Base-by-base conservation (phyloP, 352 stramenopile species). In the Albugo laibachii region DNA sequence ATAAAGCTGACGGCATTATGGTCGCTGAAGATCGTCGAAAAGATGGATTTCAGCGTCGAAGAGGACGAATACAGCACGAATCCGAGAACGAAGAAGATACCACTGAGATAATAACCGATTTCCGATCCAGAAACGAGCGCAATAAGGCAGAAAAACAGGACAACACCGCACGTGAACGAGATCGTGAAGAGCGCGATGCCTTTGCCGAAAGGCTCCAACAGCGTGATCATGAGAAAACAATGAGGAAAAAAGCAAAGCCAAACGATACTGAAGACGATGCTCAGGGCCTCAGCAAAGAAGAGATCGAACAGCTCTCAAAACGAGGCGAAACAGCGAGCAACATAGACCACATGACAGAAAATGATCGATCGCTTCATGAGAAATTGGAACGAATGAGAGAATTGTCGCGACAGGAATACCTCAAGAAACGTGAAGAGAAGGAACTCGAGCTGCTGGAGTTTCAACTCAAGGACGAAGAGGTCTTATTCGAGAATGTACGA, bases 361-460 rank as follows among this genome's bases (percentile, higher is more conserved):
- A 40, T 8, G 35, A 53, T 37, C 49, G 73, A 18, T 58, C 63
- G 5, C 47, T 72, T 3, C 65, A 64, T 20, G 62, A 86, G 3
- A 72, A 84, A 54, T 49, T 94, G 15, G 50, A 65, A 14, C 59
- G 76, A 36, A 57, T 98, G 37, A 65, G 94, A 2, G 75, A 96
- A 43, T 58, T 98, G 24, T 96, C 81, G 41, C 69, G 96, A 35
- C 85, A 97, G 45, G 81, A 93, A 38, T 99, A 99, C 55, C 62
- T 99, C 16, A 93, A 97, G 54, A 97, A 97, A 69, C 80, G 95
- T 41, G 92, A 97, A 54, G 91, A 98, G 59, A 95, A 97, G 54
- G 89, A 99, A 64, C 64, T 98, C 43, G 74, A 86, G 52, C 65
- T 99, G 42, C 65, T 99, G 44, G 70, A 97, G 48, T 63, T 63